Evolutionary conservation across 768 basidiomycete genomes (phyloP), one percentile per base, ranked within the genome.

Genomic region (Suillus alpinus): DNA sequence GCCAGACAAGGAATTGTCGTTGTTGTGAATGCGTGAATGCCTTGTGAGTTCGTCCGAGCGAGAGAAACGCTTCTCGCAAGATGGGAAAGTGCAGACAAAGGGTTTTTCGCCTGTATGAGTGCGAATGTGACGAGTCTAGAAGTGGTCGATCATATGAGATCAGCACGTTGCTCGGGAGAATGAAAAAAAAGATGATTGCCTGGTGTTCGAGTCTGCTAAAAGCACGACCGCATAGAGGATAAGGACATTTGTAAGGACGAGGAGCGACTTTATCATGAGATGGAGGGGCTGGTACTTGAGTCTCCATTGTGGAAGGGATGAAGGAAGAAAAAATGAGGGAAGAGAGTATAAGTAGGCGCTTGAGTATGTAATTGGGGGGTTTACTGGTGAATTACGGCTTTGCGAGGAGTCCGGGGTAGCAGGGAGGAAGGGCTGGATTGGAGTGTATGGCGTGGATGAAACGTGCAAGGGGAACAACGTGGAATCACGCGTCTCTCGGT

Each of bases 61-160:
- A 18, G 93, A 95, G 75, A 99, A 99, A 6, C 95, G 90, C 75
- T 98, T 99, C 76, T 97, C 95, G 83, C 96, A 99, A n/a, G 87
- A 85, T 4, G 92, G 87, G 73, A 88, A 92, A 1, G 86, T 88
- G 83, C 96, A 99, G 23, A 86, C 83, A 68, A 98, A 98, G 2
- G 96, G 96, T 68, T 97, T 98, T 77, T 99, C 96, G 69, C 96
- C 96, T 0, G 96, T 99, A 74, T 99, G 96, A 0, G 95, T 99
- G 62, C 96, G 90, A 58, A 98, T 97, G 71, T 99, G 96, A 63
- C 96, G 89, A 20, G 96, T 99, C 93, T 98, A 74, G 0, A 39
- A 37, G 40, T 51, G 59, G 12, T 37, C 31, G 62, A 68, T 66
- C 60, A 59, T 61, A 46, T 49, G 47, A 49, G 64, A 68, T 61